Conservation (phyloP, 176 grass and related monocot species). For the Stipa capillata region DNA sequence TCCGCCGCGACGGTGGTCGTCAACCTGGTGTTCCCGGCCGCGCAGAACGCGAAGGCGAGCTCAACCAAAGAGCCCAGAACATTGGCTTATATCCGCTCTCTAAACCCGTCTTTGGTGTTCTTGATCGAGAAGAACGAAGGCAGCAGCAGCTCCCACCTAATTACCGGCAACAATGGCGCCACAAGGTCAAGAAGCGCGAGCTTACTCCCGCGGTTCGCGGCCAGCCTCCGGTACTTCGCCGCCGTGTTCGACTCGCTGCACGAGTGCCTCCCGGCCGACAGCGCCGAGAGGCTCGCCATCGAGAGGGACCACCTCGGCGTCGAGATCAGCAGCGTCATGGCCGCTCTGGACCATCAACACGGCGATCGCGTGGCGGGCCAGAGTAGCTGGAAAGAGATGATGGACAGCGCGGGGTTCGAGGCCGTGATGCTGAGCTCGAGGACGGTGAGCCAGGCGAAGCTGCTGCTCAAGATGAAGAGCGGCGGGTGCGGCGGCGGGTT, state of each 20-base stretch:
- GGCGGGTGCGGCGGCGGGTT: slow-evolving; percentile 48
- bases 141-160: neutral
- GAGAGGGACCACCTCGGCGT: slow-evolving; percentile 65
- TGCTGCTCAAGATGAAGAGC: slow-evolving; percentile 79
- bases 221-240: slow-evolving; percentile 47
- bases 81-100: slow-evolving; percentile 31
- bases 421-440: slow-evolving; percentile 46
- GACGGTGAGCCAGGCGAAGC: slow-evolving; percentile 85
- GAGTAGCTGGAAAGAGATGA: slow-evolving; percentile 35
- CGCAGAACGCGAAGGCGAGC: slow-evolving; percentile 13
- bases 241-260: slow-evolving; percentile 77
- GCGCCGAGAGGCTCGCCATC: slow-evolving; percentile 58
- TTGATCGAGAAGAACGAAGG: slow-evolving; percentile 41
- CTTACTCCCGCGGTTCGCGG: slow-evolving; percentile 44
- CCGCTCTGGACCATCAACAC: neutral
- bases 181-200: neutral
- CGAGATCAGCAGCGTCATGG: slow-evolving; percentile 49
- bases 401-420: slow-evolving; percentile 52
- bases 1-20: slow-evolving; percentile 47
- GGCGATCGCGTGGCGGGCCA: neutral
- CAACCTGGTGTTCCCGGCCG: slow-evolving; percentile 57
- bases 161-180: neutral
- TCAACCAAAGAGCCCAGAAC: slow-evolving; percentile 19
- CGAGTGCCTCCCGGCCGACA: slow-evolving; percentile 66
- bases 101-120: slow-evolving; percentile 57